These are phyloP conservation scores for Saccharum hybrid DNA, from an alignment of 202 grass and related monocot species.

Conservation along the genomic window DNA sequence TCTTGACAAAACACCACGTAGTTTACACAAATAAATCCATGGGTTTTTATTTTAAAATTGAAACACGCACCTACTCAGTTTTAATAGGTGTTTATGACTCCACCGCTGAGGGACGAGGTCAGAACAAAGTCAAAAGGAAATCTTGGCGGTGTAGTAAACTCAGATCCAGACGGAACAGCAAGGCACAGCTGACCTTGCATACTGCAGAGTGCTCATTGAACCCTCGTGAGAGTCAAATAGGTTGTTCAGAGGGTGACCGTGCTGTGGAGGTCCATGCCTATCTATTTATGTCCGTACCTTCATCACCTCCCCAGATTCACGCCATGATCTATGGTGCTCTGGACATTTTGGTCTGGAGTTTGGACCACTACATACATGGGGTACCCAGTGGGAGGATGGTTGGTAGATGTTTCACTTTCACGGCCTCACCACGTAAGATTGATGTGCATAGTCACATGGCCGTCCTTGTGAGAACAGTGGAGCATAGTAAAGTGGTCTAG, in stretches of 20 bases:
- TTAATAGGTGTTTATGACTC: not conserved
- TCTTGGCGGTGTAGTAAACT: conserved; percentile 28
- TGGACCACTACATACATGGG: conserved; percentile 39
- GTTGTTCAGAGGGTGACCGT: conserved; percentile 46
- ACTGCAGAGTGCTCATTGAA: conserved; percentile 20
- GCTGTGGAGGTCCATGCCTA: conserved; percentile 35
- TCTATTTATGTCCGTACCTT: conserved; percentile 31
- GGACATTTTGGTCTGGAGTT: conserved; percentile 19
- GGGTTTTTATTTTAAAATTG: not conserved
- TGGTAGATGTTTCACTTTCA: conserved; percentile 55
- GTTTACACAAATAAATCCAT: not conserved
- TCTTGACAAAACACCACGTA: not conserved
- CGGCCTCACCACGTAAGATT: conserved; percentile 33
- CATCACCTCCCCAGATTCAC: conserved; percentile 46
- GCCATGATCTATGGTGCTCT: conserved; percentile 19
- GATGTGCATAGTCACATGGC: conserved; percentile 48
- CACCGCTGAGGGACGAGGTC: not conserved
- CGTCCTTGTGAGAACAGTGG: conserved; percentile 52
- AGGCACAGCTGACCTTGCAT: conserved; percentile 6
- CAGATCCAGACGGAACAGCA: conserved; percentile 36
- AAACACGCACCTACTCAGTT: not conserved
- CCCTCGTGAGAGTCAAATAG: conserved; percentile 38
- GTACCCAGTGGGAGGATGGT: conserved; percentile 13
- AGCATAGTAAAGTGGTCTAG: conserved; percentile 1
- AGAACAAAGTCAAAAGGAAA: conserved; percentile 40